Base-by-base conservation (phyloP, 257 asterid genomes). In the Paraleonurus japonicus region DNA sequence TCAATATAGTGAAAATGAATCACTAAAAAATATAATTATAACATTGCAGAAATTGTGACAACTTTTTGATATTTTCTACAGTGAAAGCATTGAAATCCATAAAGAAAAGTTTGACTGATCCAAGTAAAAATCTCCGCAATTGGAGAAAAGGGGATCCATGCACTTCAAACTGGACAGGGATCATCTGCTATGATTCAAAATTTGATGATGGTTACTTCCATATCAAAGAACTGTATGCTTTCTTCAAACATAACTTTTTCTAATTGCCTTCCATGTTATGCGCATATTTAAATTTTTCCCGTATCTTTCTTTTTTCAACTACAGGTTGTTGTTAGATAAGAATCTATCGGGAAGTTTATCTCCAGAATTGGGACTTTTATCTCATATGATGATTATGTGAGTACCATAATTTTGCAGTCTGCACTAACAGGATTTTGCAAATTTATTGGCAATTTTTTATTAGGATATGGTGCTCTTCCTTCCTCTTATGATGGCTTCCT, bases 81-180 rank as follows among this genome's bases (percentile, higher is more conserved):
- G 98, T 84, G 41, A 41, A 64, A 63, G 96, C 98, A 65, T 70
- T 92, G 81, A 72, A 27, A 47, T 73, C 90, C 76, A 74, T 89
- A 70, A 81, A 71, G 85, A 75, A 45, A 57, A 81, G 69, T 71
- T 79, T 92, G 87, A 72, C 58, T 39, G 96, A 92, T 83, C 89
- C 85, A 20, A 57, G 74, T 70, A 39, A 75, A 76, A 62, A 79
- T 78, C 92, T 92, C 63, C 69, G 65, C 45, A 76, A 65, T 79
- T 90, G 98, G 96, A 83, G 69, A 17, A 65, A 70, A 20, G 91
- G 96, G 65, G 96, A 89, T 82, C 95, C 96, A 30, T 90, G 98
- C 70, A 75, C 65, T 71, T 79, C 91, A 67, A 76, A 80, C 45
- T 88, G 96, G 96, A 82, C 89, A 1, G 95, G 94, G 65, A 78